These are phyloP conservation scores for Talaromyces liani DNA, from an alignment of 495 filamentous ascomycete genomes.

Conservation along the genomic window DNA sequence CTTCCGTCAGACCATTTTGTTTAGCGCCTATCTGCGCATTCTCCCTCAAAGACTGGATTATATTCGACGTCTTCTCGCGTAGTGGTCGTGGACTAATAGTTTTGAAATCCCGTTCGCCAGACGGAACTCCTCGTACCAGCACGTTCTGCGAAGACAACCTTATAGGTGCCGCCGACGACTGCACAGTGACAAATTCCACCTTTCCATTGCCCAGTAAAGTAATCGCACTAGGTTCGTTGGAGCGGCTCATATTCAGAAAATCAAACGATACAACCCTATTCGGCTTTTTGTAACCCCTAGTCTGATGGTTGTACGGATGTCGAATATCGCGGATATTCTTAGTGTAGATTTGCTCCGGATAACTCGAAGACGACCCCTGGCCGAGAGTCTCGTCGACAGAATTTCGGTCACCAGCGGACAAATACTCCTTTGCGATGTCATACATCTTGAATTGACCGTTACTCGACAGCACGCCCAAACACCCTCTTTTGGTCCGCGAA, in stretches of 20 bases:
- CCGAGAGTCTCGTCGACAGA: conserved; percentile 35
- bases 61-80: conserved; percentile 22
- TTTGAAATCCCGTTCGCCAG: conserved; percentile 22
- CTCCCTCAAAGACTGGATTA: conserved; percentile 23
- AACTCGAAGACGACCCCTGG: conserved; percentile 31
- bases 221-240: conserved; percentile 57
- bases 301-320: conserved; percentile 34
- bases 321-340: conserved; percentile 42
- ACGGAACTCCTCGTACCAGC: conserved; percentile 27
- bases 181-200: conserved; percentile 55
- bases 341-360: conserved; percentile 38
- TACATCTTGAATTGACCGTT: conserved; percentile 71
- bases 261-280: conserved; percentile 80
- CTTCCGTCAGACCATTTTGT: not conserved
- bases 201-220: conserved; percentile 61
- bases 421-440: conserved; percentile 58
- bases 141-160: conserved; percentile 36
- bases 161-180: conserved; percentile 50
- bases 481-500: conserved; percentile 63
- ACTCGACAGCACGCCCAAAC: conserved; percentile 68
- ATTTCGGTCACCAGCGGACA: conserved; percentile 31
- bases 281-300: conserved; percentile 40
- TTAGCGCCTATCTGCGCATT: conserved; percentile 9
- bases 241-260: conserved; percentile 60
- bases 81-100: conserved; percentile 25